A percentile compares a stretch with the other conserved stretches of the same genome.
Evolutionary conservation across 129 eudicot genomes (phyloP).

Genomic region (Centella asiatica): DNA sequence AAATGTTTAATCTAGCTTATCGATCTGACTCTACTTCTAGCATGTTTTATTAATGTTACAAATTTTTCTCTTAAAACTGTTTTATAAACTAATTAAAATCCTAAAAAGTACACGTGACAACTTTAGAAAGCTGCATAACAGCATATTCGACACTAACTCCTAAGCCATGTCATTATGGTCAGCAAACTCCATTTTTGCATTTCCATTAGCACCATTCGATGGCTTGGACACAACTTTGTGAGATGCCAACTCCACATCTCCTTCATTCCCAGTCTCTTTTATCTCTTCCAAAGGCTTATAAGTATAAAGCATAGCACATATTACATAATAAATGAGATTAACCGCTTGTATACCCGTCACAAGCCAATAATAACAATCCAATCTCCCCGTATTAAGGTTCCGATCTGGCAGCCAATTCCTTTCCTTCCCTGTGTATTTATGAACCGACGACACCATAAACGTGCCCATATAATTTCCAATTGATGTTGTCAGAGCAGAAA

Average conservation of each 20-base stretch:
- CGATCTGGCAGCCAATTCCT: constrained; percentile 76
- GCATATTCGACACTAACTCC: too few species aligned
- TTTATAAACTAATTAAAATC: too few species aligned
- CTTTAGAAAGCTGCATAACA: too few species aligned
- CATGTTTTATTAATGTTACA: too few species aligned
- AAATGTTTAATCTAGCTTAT: too few species aligned
- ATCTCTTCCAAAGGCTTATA: constrained; percentile 46
- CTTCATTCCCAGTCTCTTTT: constrained; percentile 21
- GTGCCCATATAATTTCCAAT: constrained; percentile 64
- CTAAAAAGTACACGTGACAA: too few species aligned
- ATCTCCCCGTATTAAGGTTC: constrained; percentile 64
- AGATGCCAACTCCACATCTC: constrained; percentile 47
- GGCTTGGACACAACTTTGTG: constrained; percentile 12
- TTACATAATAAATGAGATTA: constrained; percentile 46
- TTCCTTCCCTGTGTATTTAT: constrained; percentile 13
- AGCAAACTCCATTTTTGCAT: not conserved
- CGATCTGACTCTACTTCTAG: too few species aligned
- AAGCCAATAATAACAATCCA: constrained; percentile 75
- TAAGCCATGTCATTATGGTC: too few species aligned
- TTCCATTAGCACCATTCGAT: constrained; percentile 1
- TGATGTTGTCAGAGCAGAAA: constrained; percentile 42
- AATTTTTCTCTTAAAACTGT: too few species aligned
- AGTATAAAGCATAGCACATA: constrained; percentile 53
- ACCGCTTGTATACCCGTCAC: constrained; percentile 56
- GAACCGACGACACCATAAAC: constrained; percentile 55